phyloP scores from a whole-genome alignment of 2,329 filamentous ascomycete species.

The Pseudogymnoascus sp. region DNA sequence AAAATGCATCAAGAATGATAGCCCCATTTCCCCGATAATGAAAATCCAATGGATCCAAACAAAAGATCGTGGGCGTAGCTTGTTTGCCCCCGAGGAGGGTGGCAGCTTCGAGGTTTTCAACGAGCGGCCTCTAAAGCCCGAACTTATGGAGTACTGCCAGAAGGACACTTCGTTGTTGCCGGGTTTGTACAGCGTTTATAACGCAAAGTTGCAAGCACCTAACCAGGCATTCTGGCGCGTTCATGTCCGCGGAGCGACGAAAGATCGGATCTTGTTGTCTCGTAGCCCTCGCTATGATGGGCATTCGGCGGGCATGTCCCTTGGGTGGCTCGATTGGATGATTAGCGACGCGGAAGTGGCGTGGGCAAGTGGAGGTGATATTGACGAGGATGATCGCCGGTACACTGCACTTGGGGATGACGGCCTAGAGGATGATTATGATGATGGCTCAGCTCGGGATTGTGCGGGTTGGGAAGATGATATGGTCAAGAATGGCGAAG shows the following conservation, averaged over 20 bases:
- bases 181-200: conserved; percentile 29
- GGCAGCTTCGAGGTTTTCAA: too few relatives aligned
- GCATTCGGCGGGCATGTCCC: not conserved
- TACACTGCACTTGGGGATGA: too few relatives aligned
- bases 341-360: too few relatives aligned
- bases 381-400: too few relatives aligned
- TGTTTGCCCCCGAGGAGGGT: too few relatives aligned
- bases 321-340: conserved; percentile 16
- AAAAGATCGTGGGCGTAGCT: too few relatives aligned
- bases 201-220: conserved; percentile 12
- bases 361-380: too few relatives aligned
- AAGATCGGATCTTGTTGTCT: conserved; percentile 16
- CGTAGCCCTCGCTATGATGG: conserved; percentile 10
- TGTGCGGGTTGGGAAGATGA: too few relatives aligned
- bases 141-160: conserved; percentile 37
- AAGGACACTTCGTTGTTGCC: conserved; percentile 38
- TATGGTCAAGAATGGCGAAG: too few relatives aligned
- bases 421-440: too few relatives aligned
- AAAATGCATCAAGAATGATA: conserved; percentile 31
- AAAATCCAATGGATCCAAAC: too few relatives aligned
- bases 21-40: not conserved
- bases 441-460: too few relatives aligned
- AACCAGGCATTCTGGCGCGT: conserved; percentile 13
- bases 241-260: conserved; percentile 8
- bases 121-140: conserved; percentile 21